These are phyloP conservation scores for Balakata baccata DNA, from an alignment of 345 rosid species.

Conservation along the genomic window DNA sequence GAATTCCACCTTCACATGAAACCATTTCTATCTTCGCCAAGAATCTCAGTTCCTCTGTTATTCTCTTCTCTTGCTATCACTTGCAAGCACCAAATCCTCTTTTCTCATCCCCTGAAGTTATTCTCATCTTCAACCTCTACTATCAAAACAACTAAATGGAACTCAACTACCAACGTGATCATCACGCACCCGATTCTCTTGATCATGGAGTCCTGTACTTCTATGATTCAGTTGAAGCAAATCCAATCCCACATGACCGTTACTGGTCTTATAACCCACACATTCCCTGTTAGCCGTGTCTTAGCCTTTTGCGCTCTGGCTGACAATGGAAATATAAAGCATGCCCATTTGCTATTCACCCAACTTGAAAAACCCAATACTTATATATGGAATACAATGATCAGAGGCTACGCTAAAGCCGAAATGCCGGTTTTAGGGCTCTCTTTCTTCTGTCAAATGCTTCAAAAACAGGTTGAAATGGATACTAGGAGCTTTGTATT, in stretches of 20 bases:
- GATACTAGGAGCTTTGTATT: slow-evolving; percentile 39
- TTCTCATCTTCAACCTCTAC: slow-evolving; percentile 15
- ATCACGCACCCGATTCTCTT: slow-evolving; percentile 38
- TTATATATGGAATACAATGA: slow-evolving; percentile 48
- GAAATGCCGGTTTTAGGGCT: slow-evolving; percentile 23
- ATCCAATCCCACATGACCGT: slow-evolving; percentile 43
- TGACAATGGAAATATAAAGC: slow-evolving; percentile 28
- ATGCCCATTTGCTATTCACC: slow-evolving; percentile 32
- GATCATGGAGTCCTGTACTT: slow-evolving; percentile 34
- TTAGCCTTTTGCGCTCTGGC: slow-evolving; percentile 41
- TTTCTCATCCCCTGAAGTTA: background rate
- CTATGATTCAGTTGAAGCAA: slow-evolving; percentile 40
- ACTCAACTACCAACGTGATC: slow-evolving; percentile 32
- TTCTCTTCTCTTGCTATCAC: background rate
- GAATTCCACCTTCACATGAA: slow-evolving; percentile 2
- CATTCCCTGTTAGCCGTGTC: slow-evolving; percentile 43
- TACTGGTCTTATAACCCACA: slow-evolving; percentile 34
- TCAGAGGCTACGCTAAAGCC: slow-evolving; percentile 33
- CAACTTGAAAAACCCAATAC: slow-evolving; percentile 33
- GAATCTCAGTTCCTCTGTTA: background rate
- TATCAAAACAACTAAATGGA: slow-evolving; percentile 30
- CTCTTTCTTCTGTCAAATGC: slow-evolving; percentile 28
- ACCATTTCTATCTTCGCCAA: background rate
- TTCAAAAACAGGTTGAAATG: slow-evolving; percentile 28
- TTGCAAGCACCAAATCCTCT: background rate